Conservation (phyloP, 2,329 filamentous ascomycete species). For the Claviceps lovelessii region DNA sequence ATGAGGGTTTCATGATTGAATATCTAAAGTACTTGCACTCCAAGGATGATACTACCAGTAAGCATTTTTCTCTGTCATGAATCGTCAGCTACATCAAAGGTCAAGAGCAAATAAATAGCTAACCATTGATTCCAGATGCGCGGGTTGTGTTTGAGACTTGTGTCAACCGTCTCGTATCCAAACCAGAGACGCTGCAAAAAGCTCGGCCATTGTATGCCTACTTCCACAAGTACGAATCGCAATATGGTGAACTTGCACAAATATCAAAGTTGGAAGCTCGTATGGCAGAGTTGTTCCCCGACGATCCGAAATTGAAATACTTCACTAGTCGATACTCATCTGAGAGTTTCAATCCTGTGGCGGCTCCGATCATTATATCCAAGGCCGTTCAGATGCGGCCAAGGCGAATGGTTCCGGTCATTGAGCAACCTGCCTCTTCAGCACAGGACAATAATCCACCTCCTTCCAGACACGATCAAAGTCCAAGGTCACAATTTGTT, state of each 20-base stretch:
- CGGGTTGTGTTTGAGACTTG: conserved; percentile 93
- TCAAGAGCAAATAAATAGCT: conserved; percentile 5
- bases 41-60: conserved; percentile 86
- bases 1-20: conserved; percentile 85
- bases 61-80: conserved; percentile 22
- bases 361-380: conserved; percentile 70
- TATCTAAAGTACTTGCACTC: conserved; percentile 91
- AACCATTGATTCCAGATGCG: conserved; percentile 47
- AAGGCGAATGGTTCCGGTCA: conserved; percentile 38
- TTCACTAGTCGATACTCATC: conserved; percentile 66
- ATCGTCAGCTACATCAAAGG: background rate
- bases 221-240: conserved; percentile 89
- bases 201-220: conserved; percentile 78
- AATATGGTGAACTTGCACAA: conserved; percentile 83
- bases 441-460: conserved; percentile 30
- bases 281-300: conserved; percentile 86
- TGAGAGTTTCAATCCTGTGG: conserved; percentile 63
- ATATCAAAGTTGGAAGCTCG: conserved; percentile 81
- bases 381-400: conserved; percentile 62
- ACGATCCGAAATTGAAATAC: conserved; percentile 61
- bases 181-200: conserved; percentile 58
- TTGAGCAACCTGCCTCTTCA: conserved; percentile 36
- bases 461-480: conserved; percentile 21
- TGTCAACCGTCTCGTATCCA: conserved; percentile 65
- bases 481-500: conserved; percentile 34